These are phyloP conservation scores for Ambrosia hybrid DNA, from an alignment of 140 eudicot species.

Conservation along the genomic window DNA sequence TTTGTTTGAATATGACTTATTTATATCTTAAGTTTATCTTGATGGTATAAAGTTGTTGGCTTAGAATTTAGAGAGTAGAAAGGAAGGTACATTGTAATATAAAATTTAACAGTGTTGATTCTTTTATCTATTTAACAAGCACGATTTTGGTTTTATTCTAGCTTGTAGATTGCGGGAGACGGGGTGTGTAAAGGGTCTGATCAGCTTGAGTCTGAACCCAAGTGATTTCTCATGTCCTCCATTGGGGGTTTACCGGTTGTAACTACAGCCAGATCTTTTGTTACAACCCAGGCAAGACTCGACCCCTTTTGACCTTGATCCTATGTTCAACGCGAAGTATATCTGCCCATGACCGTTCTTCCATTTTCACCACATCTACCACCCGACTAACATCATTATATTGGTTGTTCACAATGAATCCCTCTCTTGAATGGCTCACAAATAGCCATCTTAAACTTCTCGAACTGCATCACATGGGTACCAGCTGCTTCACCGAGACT, in stretches of 20 bases:
- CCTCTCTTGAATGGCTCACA: background rate
- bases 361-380: background rate
- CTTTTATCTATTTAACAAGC: background rate
- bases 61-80: constrained; percentile 22
- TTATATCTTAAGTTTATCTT: constrained; percentile 11
- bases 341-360: background rate
- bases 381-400: background rate
- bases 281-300: too few relatives aligned
- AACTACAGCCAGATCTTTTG: too few relatives aligned
- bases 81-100: constrained; percentile 20
- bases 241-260: too few relatives aligned
- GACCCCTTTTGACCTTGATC: too few relatives aligned
- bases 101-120: background rate
- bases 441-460: background rate
- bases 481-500: background rate
- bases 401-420: background rate
- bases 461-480: background rate
- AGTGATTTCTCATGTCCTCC: too few relatives aligned
- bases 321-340: too few relatives aligned
- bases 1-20: constrained; percentile 24
- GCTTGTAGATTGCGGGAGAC: too few relatives aligned
- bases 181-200: too few relatives aligned
- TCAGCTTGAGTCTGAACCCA: too few relatives aligned
- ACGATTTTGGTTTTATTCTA: too few relatives aligned
- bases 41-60: constrained; percentile 22